Conservation (phyloP, 1,284 basidiomycete species). For the Trichosporon sp. region DNA sequence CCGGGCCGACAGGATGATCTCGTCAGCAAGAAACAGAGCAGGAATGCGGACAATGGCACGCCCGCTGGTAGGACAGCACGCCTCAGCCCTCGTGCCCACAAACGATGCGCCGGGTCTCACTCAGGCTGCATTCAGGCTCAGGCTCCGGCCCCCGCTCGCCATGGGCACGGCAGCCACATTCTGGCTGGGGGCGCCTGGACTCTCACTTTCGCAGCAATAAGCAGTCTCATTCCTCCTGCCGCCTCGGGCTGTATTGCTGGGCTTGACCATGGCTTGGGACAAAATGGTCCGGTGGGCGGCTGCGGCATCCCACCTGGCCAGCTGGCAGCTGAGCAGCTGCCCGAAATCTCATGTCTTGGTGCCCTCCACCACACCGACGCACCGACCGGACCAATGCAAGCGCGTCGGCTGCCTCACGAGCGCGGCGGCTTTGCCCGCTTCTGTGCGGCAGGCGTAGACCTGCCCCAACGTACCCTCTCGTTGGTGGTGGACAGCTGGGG, state of each 20-base stretch:
- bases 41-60: neutral
- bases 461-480: no score
- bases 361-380: neutral
- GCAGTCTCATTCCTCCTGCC: conserved; percentile 9
- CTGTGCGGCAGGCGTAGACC: neutral
- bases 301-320: neutral
- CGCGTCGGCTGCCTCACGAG: neutral
- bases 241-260: neutral
- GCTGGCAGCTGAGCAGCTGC: neutral
- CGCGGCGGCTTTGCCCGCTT: conserved; percentile 12
- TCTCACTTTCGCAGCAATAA: neutral
- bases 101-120: neutral
- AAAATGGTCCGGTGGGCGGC: neutral
- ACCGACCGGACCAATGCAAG: neutral
- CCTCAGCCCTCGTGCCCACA: conserved; percentile 8
- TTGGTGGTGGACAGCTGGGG: no score
- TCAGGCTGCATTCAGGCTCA: neutral
- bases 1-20: neutral
- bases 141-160: neutral
- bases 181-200: neutral
- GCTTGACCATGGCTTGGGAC: neutral
- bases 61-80: neutral
- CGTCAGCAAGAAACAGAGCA: neutral
- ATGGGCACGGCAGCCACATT: neutral
- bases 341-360: neutral